Evolutionary conservation across 139 green algal genomes (phyloP), one percentile per base, ranked within the genome.

Genomic region (Nannochloris sp.): DNA sequence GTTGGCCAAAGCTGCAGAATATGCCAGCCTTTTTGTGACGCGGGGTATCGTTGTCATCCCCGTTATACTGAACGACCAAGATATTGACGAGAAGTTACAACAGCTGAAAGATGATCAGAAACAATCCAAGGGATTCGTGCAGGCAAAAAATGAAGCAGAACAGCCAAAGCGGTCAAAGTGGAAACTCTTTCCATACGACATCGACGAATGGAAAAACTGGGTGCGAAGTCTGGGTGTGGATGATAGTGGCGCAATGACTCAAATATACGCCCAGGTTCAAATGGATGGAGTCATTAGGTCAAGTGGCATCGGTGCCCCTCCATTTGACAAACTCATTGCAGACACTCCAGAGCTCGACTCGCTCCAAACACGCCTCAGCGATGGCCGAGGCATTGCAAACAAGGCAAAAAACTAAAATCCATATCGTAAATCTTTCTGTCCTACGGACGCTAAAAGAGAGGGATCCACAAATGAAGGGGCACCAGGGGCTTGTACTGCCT

Each of bases 271-370:
- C 46, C 78, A 94, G 69, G 67, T 95, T 49, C 87, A 95, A 65
- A 74, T 97, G 36, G 88, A 97, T 71, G 91, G 91, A 17, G 84
- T 72, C 8, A 85, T 97, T 56, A 76, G 91, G 5, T 65, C 71
- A 30, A 89, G 76, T 56, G 91, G 85, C 12, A 14, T 57, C 6
- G 91, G 90, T 26, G 66, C 59, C 2, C 91, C 91, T 4, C 78
- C 81, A 23, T 97, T 89, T 87, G 29, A 72, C 14, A 62, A 77
- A 28, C 73, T 96, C n/a, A 26, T 95, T 17, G 70, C 71, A 10
- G 89, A 96, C 49, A 62, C 97, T 48, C 83, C 91, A 3, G 40
- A 68, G 33, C 62, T 96, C 8, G 76, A 84, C 58, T 65, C 50
- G 20, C 48, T 96, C 5, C 72, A 78, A 16, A 94, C 89, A 2